Evolutionary conservation across 805 yeast genomes (phyloP), one percentile per base, ranked within the genome.

Genomic region (Candida takata): DNA sequence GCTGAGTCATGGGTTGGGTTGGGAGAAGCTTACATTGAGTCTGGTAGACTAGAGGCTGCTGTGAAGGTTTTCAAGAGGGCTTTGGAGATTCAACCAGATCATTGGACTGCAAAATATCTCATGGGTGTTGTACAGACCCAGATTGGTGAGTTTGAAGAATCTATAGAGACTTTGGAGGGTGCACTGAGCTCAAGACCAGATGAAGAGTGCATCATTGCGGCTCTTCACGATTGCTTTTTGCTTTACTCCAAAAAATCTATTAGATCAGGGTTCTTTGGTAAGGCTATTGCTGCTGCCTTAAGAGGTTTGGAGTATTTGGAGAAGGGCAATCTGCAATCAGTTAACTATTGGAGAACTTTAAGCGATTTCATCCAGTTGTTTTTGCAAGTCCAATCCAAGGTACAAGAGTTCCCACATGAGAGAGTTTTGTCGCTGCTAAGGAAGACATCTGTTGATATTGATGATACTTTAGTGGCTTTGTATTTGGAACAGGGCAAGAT

Each of bases 11-110:
- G 97, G 97, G 66, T 83, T 20, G 96, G 96, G 1, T 64, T 92
- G n/a, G 98, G 98, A n/a, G 97, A 92, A 55, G 90, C 96, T 0
- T 92, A 92, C 56, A 65, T 72, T 36, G 73, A 77, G 18, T 76
- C 92, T 56, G 98, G 98, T 3, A 69, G 95, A 42, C 64, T 80
- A 29, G 88, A 84, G 37, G 95, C 97, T 3, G 85, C 95, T 0
- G 66, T 73, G 8, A 87, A 84, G 56, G 97, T 92, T 2, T 83
- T 87, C 48, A 66, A 64, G 21, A 77, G 77, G 39, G 85, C 88
- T 0, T 50, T 75, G 30, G 67, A 67, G 26, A 46, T 81, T 6
- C 71, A 74, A 23, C 68, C 73, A 0, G 58, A 61, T 1, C 70
- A 74, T 34, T 75, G 84, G 79, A 69, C 74, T 33, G 79, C 84